Conservation (phyloP, 768 basidiomycete genomes). For the Mycena galopus region DNA sequence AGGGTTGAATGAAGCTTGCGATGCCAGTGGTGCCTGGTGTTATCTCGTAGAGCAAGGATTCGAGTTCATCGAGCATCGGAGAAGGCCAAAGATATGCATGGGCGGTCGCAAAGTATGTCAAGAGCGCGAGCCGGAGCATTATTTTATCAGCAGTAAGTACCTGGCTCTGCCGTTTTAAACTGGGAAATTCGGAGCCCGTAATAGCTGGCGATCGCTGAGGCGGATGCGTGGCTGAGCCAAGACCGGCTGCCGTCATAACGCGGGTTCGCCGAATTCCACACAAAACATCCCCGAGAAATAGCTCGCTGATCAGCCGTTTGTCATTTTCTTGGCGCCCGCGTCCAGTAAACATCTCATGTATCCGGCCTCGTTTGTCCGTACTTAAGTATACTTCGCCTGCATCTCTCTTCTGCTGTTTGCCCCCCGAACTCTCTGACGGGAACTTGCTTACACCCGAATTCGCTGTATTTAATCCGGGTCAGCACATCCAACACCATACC, state of each 20-base stretch:
- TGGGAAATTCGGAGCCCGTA: not conserved
- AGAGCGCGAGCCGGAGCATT: not conserved
- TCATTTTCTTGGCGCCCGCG: slow-evolving; percentile 11
- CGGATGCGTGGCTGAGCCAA: too few species aligned
- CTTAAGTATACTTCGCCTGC: slow-evolving; percentile 9
- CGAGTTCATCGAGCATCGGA: not conserved
- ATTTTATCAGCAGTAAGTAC: not conserved
- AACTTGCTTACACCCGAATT: slow-evolving; percentile 14
- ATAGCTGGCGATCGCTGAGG: too few species aligned
- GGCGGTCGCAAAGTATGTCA: not conserved
- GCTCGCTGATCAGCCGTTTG: not conserved
- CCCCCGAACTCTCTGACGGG: slow-evolving; percentile 5
- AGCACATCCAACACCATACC: slow-evolving; percentile 13
- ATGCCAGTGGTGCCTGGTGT: not conserved
- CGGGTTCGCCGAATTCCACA: too few species aligned
- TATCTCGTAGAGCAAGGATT: not conserved
- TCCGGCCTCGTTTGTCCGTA: not conserved
- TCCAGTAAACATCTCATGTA: slow-evolving; percentile 1
- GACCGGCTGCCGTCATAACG: too few species aligned
- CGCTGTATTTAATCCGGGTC: slow-evolving; percentile 12
- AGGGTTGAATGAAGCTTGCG: not conserved
- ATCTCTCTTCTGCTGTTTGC: slow-evolving; percentile 9
- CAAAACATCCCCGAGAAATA: not conserved
- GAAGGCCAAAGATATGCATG: not conserved
- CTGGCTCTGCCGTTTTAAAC: not conserved